These are phyloP conservation scores for Chalciporus chontae DNA, from an alignment of 768 basidiomycete species.

Conservation along the genomic window DNA sequence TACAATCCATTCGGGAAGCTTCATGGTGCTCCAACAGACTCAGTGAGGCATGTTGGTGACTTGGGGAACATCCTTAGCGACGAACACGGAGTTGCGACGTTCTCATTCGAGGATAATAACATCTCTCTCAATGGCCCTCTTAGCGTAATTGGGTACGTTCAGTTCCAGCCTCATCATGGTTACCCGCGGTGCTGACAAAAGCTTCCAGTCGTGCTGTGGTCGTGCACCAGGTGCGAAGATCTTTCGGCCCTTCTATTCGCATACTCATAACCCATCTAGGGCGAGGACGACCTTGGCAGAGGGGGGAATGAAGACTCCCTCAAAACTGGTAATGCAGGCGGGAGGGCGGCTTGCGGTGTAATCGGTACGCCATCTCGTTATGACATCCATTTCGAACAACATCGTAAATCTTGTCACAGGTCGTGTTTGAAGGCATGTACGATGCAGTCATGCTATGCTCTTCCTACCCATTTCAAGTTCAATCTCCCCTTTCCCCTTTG, in stretches of 20 bases:
- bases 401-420: constrained; percentile 9
- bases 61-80: constrained; percentile 72
- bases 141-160: constrained; percentile 65
- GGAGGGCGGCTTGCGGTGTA: constrained; percentile 76
- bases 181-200: constrained; percentile 1
- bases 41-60: constrained; percentile 67
- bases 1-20: constrained; percentile 67
- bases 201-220: constrained; percentile 61
- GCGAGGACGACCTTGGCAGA: constrained; percentile 75
- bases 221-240: constrained; percentile 56
- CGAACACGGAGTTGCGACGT: constrained; percentile 49
- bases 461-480: neutral
- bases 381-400: neutral
- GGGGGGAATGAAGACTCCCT: constrained; percentile 65
- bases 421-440: constrained; percentile 12
- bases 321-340: constrained; percentile 78
- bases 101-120: constrained; percentile 55
- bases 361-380: constrained; percentile 45
- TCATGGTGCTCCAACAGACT: constrained; percentile 62
- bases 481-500: neutral
- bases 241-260: constrained; percentile 5
- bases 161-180: neutral
- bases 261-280: constrained; percentile 35
- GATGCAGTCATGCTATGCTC: neutral
- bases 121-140: constrained; percentile 66